phyloP scores from a whole-genome alignment of 2,329 filamentous ascomycete genomes.

The Aspergillus melleus region DNA sequence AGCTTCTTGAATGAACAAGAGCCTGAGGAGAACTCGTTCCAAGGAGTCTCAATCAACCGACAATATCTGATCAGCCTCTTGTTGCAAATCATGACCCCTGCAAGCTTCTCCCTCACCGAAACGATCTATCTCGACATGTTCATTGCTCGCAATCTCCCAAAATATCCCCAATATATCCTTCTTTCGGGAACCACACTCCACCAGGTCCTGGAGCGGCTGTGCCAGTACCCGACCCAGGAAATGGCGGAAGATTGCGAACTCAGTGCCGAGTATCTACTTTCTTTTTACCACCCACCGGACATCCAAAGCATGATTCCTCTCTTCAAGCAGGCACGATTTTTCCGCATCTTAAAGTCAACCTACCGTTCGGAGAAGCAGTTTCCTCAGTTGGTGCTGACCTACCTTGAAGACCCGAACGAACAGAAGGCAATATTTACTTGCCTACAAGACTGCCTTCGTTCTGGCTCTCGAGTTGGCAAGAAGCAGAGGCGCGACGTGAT shows the following conservation, averaged over 20 bases:
- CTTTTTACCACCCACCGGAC: conserved; percentile 87
- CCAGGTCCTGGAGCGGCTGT: conserved; percentile 76
- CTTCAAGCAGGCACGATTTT: conserved; percentile 79
- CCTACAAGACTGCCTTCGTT: conserved; percentile 71
- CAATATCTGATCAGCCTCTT: conserved; percentile 92
- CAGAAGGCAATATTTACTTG: conserved; percentile 75
- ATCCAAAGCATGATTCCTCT: conserved; percentile 72
- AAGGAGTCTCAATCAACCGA: conserved; percentile 71
- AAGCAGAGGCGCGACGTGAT: conserved; percentile 75
- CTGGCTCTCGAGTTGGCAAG: conserved; percentile 61
- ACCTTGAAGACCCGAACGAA: conserved; percentile 81
- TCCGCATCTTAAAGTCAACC: conserved; percentile 85
- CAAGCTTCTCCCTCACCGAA: conserved; percentile 72
- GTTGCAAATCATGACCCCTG: conserved; percentile 78
- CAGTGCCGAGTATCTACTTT: conserved; percentile 93
- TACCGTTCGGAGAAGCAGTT: conserved; percentile 80
- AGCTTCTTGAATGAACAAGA: conserved; percentile 80
- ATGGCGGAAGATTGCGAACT: conserved; percentile 91
- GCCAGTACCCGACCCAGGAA: conserved; percentile 76
- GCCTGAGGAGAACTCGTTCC: conserved; percentile 59
- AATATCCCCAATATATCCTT: conserved; percentile 93
- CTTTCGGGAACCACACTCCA: conserved; percentile 84
- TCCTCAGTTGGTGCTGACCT: conserved; percentile 72
- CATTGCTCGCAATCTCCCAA: conserved; percentile 89
- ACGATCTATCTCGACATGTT: conserved; percentile 99